A percentile compares a stretch with the other conserved stretches of the same genome.
Evolutionary conservation across 148 eudicot species (phyloP).

Genomic region (Salicornia ramosissima): DNA sequence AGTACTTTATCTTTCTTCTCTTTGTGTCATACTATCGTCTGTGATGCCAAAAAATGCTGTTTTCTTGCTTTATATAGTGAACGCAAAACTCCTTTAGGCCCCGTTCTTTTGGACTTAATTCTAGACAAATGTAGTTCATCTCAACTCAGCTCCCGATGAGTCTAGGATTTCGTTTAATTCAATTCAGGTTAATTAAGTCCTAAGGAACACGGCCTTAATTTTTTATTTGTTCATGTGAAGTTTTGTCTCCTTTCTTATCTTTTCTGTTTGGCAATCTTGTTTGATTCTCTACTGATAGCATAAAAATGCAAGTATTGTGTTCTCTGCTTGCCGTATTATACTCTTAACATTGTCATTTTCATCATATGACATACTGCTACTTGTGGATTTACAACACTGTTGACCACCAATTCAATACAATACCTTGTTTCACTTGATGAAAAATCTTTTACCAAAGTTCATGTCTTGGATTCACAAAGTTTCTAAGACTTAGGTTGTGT

Average conservation of each 20-base stretch:
- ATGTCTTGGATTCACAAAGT: not conserved
- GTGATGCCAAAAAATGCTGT: not conserved
- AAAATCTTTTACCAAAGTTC: not conserved
- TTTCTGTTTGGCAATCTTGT: not conserved
- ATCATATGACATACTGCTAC: not conserved
- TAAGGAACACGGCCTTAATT: too few relatives aligned
- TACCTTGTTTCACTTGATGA: not conserved
- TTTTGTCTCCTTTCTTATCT: not conserved
- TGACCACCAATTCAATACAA: not conserved
- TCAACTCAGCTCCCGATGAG: too few relatives aligned
- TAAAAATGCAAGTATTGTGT: not conserved
- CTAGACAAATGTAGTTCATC: too few relatives aligned
- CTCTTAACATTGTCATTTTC: not conserved
- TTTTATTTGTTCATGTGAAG: too few relatives aligned
- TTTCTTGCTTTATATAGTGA: not conserved
- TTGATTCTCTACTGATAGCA: not conserved
- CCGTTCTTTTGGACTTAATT: too few relatives aligned
- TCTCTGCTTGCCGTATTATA: not conserved
- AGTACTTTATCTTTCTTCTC: conserved; percentile 21
- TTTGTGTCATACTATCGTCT: not conserved
- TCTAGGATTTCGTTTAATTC: too few relatives aligned
- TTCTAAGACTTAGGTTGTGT: not conserved
- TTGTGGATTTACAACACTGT: not conserved
- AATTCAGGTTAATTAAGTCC: too few relatives aligned
- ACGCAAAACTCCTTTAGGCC: not conserved